Evolutionary conservation across 1,139 yeast genomes (phyloP).

Genomic region (Nadsonia starkeyi-henricii): DNA sequence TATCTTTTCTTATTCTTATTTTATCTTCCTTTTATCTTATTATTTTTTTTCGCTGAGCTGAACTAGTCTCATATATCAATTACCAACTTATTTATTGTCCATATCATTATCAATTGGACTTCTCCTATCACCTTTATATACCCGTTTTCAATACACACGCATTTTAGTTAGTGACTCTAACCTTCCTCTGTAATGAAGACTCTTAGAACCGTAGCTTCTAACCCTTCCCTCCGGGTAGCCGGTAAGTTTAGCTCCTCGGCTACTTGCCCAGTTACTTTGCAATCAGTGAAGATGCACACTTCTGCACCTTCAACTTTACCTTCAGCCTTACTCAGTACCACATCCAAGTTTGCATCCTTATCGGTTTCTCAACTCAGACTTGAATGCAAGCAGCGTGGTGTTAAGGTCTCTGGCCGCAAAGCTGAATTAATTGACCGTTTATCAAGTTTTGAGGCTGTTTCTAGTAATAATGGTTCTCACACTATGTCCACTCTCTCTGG

Average conservation of each 20-base stretch:
- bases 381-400: constrained; percentile 43
- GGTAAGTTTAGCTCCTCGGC: not conserved
- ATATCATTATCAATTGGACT: too few species aligned
- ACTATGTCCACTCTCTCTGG: constrained; percentile 1
- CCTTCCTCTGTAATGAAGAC: not conserved
- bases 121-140: too few species aligned
- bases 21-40: too few species aligned
- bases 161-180: too few species aligned
- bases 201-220: not conserved
- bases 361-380: constrained; percentile 35
- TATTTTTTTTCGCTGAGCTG: too few species aligned
- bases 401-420: constrained; percentile 43
- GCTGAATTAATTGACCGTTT: constrained; percentile 39
- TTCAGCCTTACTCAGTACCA: constrained; percentile 17
- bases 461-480: constrained; percentile 21
- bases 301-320: constrained; percentile 23
- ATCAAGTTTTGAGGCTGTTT: constrained; percentile 21
- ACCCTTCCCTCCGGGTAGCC: not conserved
- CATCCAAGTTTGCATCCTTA: constrained; percentile 24
- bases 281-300: constrained; percentile 14
- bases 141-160: too few species aligned
- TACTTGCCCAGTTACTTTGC: not conserved
- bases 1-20: too few species aligned
- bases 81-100: too few species aligned
- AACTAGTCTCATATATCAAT: too few species aligned